phyloP scores from a whole-genome alignment of 2,329 filamentous ascomycete genomes.

The Allantophomopsis cytisporea region DNA sequence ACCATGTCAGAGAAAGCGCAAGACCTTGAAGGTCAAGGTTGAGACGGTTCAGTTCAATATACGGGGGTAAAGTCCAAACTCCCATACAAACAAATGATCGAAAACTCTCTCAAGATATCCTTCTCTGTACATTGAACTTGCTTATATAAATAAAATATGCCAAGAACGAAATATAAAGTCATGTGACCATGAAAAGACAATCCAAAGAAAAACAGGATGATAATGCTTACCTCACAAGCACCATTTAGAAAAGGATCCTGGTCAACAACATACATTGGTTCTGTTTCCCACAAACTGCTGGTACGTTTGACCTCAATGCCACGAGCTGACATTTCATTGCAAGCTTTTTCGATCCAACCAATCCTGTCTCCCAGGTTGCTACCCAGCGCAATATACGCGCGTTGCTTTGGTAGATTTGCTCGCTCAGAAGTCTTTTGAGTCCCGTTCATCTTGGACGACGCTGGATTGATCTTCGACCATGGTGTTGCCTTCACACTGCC shows the following conservation, averaged over 20 bases:
- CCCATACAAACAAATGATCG: no score
- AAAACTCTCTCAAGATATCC: no score
- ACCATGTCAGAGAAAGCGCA: not conserved
- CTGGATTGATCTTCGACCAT: constrained; percentile 6
- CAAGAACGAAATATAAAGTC: no score
- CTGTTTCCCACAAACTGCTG: constrained; percentile 85
- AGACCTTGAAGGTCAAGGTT: no score
- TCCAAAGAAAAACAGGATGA: not conserved
- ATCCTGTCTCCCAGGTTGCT: constrained; percentile 87
- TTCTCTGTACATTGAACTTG: not conserved
- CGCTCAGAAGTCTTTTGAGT: constrained; percentile 1
- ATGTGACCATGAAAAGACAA: not conserved
- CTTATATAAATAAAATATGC: not conserved
- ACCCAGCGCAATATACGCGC: constrained; percentile 75
- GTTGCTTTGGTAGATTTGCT: constrained; percentile 1
- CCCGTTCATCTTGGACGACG: not conserved
- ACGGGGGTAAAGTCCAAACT: no score
- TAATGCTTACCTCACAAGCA: constrained; percentile 63
- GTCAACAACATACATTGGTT: constrained; percentile 90
- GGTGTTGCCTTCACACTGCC: constrained; percentile 1
- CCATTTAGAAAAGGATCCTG: constrained; percentile 87
- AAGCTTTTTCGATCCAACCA: constrained; percentile 73
- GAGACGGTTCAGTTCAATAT: no score
- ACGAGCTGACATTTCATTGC: constrained; percentile 58
- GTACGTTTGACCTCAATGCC: constrained; percentile 66